Evolutionary conservation across 2,329 filamentous ascomycete species (phyloP).

Genomic region (Pseudogymnoascus sp.): DNA sequence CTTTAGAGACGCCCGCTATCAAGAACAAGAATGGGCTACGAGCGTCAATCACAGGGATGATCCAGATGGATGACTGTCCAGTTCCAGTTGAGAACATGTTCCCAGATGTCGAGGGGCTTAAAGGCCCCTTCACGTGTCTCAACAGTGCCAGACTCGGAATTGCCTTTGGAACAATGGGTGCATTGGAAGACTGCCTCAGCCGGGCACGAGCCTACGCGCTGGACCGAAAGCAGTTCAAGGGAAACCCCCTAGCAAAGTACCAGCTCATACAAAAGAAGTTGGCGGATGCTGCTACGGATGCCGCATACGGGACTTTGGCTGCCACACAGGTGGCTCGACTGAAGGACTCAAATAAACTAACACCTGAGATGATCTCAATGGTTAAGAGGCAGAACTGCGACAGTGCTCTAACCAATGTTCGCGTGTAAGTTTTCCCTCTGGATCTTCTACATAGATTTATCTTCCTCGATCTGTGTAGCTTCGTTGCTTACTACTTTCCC

Average conservation of each 20-base stretch:
- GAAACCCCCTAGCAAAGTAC: constrained; percentile 89
- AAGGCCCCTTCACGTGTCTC: constrained; percentile 84
- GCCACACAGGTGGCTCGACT: constrained; percentile 84
- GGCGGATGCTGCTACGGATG: constrained; percentile 84
- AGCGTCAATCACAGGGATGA: constrained; percentile 95
- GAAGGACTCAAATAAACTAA: constrained; percentile 80
- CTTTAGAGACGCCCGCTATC: constrained; percentile 81
- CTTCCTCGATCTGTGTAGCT: neutral
- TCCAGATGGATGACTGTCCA: constrained; percentile 84
- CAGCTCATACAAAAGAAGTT: constrained; percentile 98
- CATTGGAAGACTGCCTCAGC: constrained; percentile 81
- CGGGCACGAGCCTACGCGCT: constrained; percentile 80
- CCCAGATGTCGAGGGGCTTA: constrained; percentile 76
- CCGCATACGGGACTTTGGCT: constrained; percentile 82
- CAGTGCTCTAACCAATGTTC: constrained; percentile 70
- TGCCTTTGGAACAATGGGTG: constrained; percentile 86
- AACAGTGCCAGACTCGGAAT: constrained; percentile 93
- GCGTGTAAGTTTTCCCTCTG: constrained; percentile 35
- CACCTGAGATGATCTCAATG: constrained; percentile 95
- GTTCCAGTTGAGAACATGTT: constrained; percentile 92
- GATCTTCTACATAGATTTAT: neutral
- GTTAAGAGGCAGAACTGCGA: constrained; percentile 98
- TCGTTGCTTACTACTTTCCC: neutral
- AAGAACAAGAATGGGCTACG: constrained; percentile 93
- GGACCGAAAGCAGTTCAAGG: constrained; percentile 92